Percentiles rank a stretch among this genome's conserved stretches.
Evolutionary conservation across 2,329 filamentous ascomycete species (phyloP).

Genomic region (Colletotrichum sp.): DNA sequence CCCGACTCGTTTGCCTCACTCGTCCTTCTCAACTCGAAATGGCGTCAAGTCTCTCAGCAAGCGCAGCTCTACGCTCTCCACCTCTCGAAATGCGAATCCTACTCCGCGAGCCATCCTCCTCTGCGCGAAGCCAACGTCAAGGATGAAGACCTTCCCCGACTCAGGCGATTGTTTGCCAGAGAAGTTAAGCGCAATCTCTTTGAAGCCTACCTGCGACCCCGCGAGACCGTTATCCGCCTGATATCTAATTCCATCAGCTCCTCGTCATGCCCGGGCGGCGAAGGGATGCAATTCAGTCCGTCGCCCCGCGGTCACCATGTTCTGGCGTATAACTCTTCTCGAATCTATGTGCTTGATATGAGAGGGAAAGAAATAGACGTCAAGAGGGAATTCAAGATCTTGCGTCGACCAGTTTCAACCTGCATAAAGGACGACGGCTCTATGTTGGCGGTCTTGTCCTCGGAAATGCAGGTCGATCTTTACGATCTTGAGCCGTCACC

Average conservation of each 20-base stretch:
- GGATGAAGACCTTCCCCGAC: slow-evolving; percentile 58
- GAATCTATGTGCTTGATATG: slow-evolving; percentile 80
- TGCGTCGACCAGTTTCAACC: slow-evolving; percentile 75
- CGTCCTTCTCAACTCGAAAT: slow-evolving; percentile 68
- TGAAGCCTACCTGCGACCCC: slow-evolving; percentile 75
- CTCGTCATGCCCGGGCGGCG: slow-evolving; percentile 80
- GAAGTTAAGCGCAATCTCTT: slow-evolving; percentile 81
- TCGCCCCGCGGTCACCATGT: slow-evolving; percentile 78
- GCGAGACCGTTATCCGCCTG: slow-evolving; percentile 75
- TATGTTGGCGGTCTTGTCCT: slow-evolving; percentile 79
- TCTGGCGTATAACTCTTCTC: slow-evolving; percentile 83
- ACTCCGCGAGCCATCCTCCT: slow-evolving; percentile 54
- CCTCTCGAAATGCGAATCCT: slow-evolving; percentile 65
- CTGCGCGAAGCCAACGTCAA: slow-evolving; percentile 38
- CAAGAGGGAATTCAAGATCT: slow-evolving; percentile 79
- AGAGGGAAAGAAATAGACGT: slow-evolving; percentile 65
- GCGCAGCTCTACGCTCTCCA: slow-evolving; percentile 68
- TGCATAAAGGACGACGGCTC: slow-evolving; percentile 82
- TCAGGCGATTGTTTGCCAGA: slow-evolving; percentile 70
- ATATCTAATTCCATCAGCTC: slow-evolving; percentile 86
- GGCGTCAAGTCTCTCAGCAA: slow-evolving; percentile 68
- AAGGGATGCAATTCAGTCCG: slow-evolving; percentile 84
- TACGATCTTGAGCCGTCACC: slow-evolving; percentile 73
- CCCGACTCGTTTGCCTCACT: slow-evolving; percentile 72
- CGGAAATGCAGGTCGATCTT: slow-evolving; percentile 84